Base-by-base conservation (phyloP, 2,329 filamentous ascomycete genomes). In the Aaosphaeria pasadenensis region DNA sequence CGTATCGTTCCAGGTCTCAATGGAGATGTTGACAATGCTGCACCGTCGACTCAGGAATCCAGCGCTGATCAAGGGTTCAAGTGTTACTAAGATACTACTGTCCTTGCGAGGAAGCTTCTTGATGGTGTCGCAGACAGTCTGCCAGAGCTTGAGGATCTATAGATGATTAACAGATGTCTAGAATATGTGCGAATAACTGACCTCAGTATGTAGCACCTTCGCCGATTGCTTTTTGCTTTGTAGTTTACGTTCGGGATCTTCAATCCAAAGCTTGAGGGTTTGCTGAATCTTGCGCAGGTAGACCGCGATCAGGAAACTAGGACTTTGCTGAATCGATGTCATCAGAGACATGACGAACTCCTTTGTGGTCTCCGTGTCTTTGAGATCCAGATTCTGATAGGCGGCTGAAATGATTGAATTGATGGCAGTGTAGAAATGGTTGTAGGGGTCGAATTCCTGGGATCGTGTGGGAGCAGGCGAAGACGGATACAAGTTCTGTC, bases 1-100 rank as follows among this genome's bases (percentile, higher is more conserved):
- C 0, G 85, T 79, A 0, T 70, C 64, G 56, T 91, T 91, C 90
- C 90, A 96, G 52, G 80, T 76, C 11, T 69, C 62, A 29, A 85
- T 74, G 2, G 82, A 78, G 3, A 63, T 63, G 41, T 80, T 80
- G 7, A 77, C 74, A 7, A 80, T 74, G 4, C 64, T 68, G 42
- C 71, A 74, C 53, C 80, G 76, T 5, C 72, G 72, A 40, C 80
- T 84, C 24, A 73, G 63, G 30, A 86, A 75, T 2, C 78, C 79
- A 42, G 80, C 72, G 30, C 74, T 69, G 7, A 85, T 65, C 5
- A 85, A 62, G 5, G 59, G 51, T 42, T 80, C 75, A 4, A 84
- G 60, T 62, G 75, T 66, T 69, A 83, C 52, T 73, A 88, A 57
- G 74, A 79, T 50, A 66, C 72, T 48, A 62, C 71, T 60, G 78